Base-by-base conservation (phyloP, 805 yeast species). In the Suhomyces emberorum region DNA sequence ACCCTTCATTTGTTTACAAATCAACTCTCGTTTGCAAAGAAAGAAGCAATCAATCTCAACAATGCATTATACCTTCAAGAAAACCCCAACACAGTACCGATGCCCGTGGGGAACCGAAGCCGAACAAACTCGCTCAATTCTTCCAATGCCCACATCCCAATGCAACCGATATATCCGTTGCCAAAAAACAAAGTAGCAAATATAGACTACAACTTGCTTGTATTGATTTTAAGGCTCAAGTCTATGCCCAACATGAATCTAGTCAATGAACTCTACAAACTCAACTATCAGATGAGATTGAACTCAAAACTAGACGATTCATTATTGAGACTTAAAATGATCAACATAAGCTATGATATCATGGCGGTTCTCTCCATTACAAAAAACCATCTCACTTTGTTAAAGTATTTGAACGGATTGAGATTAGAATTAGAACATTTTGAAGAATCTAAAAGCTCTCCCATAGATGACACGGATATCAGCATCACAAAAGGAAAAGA, bases 201-300 rank as follows among this genome's bases (percentile, higher is more conserved):
- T 7, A 55, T 65, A n/a, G 43, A 49, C 8, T 52, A 57, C 42
- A 47, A 44, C 35, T 44, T 67, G 23, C 41, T 67, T 17, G 41
- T 48, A 25, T 41, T 70, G 15, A 37, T 74, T 17, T 54, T 69
- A 21, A 52, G 74, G 35, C 54, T 75, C 34, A 72, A 65, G 39
- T 59, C 70, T 20, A 60, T 67, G 1, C 69, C 76, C 4, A 70
- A 64, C 38, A 35, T 72, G 39, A 47, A 54, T 18, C 46, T 72
- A 15, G 58, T 74, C 15, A 72, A 70, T 38, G 74, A 67, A 30
- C 49, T 65, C 26, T 75, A 70, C 52, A 65, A 63, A 38, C 55
- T 72, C 20, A 38, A 26, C 14, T 45, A 42, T 30, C 71, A 63
- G 38, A 35, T 57, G 15, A 37, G 72, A 22, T 44, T 65, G 27